Percentiles rank a stretch among this genome's conserved stretches.
Conservation (phyloP, 2,329 filamentous ascomycete species). For the Stachybotrys elegans region DNA sequence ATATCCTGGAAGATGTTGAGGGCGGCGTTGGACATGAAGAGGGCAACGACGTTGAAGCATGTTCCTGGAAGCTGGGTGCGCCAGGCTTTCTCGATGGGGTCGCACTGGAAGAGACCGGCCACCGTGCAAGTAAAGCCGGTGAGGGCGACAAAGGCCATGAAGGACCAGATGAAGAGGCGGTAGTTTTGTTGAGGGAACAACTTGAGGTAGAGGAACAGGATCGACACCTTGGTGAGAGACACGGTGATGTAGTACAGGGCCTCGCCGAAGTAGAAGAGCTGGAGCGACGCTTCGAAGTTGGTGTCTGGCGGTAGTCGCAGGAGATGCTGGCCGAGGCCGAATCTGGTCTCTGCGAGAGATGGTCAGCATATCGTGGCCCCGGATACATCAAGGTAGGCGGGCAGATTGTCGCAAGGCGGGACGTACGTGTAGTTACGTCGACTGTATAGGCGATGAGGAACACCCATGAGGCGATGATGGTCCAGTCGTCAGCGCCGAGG, state of each 20-base stretch:
- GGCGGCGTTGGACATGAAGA: constrained; percentile 7
- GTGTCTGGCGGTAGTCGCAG: neutral
- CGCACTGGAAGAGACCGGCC: constrained; percentile 37
- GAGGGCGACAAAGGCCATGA: constrained; percentile 25
- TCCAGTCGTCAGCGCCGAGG: neutral
- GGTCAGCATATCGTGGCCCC: too few species aligned
- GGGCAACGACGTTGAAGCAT: neutral
- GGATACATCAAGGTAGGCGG: neutral
- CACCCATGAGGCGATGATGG: neutral
- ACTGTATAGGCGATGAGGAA: neutral
- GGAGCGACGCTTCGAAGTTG: neutral
- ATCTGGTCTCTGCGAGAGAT: neutral
- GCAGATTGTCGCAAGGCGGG: neutral
- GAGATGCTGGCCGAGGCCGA: neutral
- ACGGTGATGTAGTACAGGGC: constrained; percentile 31
- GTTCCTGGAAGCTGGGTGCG: neutral
- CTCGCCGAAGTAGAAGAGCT: constrained; percentile 21
- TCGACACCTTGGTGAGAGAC: constrained; percentile 32
- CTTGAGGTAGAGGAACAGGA: constrained; percentile 33
- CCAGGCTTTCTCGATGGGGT: constrained; percentile 28
- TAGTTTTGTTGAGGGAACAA: constrained; percentile 28
- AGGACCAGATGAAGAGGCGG: constrained; percentile 25
- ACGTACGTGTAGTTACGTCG: neutral
- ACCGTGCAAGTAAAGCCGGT: constrained; percentile 30
- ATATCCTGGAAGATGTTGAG: constrained; percentile 43